phyloP scores from a whole-genome alignment of 2,329 filamentous ascomycete species.

The Stemphylium beticola region DNA sequence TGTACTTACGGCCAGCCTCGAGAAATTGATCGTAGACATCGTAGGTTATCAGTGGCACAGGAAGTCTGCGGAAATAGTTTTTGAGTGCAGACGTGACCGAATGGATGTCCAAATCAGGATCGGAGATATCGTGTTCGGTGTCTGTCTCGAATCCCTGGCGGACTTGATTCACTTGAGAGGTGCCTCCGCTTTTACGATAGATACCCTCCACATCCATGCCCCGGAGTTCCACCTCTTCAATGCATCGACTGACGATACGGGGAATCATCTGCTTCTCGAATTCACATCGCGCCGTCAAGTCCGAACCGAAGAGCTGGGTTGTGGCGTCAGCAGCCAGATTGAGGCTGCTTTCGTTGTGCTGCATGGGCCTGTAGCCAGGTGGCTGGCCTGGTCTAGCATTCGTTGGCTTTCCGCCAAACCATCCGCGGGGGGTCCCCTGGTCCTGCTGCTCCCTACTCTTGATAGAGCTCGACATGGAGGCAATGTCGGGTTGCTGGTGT shows the following conservation, averaged over 20 bases:
- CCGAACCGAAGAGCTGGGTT: slow-evolving; percentile 81
- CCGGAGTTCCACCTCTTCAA: slow-evolving; percentile 93
- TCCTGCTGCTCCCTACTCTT: slow-evolving; percentile 38
- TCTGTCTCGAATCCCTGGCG: slow-evolving; percentile 90
- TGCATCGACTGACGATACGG: slow-evolving; percentile 87
- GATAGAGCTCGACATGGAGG: slow-evolving; percentile 34
- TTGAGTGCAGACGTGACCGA: slow-evolving; percentile 95
- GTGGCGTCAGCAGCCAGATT: slow-evolving; percentile 48
- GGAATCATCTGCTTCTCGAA: slow-evolving; percentile 90
- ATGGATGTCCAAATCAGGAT: slow-evolving; percentile 92
- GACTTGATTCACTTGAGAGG: slow-evolving; percentile 86
- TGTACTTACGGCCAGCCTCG: slow-evolving; percentile 73
- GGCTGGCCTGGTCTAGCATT: slow-evolving; percentile 13
- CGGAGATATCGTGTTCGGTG: slow-evolving; percentile 88
- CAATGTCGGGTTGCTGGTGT: slow-evolving; percentile 41
- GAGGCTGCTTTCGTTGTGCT: slow-evolving; percentile 52
- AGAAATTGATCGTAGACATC: slow-evolving; percentile 90
- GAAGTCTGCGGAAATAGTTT: slow-evolving; percentile 95
- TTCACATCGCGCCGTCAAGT: slow-evolving; percentile 83
- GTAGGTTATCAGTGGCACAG: slow-evolving; percentile 86
- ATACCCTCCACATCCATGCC: slow-evolving; percentile 98
- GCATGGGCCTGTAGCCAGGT: slow-evolving; percentile 38
- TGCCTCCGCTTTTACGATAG: slow-evolving; percentile 95
- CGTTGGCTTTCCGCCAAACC: slow-evolving; percentile 42
- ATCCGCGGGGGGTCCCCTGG: slow-evolving; percentile 34